Evolutionary conservation across 2,329 filamentous ascomycete species (phyloP), one percentile per base, ranked within the genome.

Genomic region (Parasarocladium wereldwijsianum): DNA sequence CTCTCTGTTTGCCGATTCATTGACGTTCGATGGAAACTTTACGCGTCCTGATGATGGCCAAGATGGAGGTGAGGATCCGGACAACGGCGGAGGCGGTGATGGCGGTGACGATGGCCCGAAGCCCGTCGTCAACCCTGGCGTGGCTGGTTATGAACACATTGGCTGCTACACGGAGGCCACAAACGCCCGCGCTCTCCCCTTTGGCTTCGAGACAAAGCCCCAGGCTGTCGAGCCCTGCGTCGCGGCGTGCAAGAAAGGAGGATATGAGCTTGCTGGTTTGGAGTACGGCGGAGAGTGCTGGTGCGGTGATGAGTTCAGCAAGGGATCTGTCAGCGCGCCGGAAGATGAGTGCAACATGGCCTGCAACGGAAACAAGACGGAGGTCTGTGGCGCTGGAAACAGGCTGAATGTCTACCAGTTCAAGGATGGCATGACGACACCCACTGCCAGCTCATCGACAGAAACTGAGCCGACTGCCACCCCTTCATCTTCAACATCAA

Each of bases 1-100:
- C 32, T 69, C 58, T 24, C 38, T 69, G 2, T 70, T 65, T 31
- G 58, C 56, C 4, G 52, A 57, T 31, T 38, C 44, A 0, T 20
- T 45, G 2, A 40, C 43, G 6, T 50, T 38, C 30, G 35, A 46
- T 24, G 48, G 45, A 11, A 46, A 48, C 31, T 38, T 32, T 11
- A 47, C 45, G 4, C 40, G 36, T 2, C 40, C 30, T 3, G 30
- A 38, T n/a, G 26, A 35, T 2, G 34, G 38, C 6, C 7, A 17
- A 2, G 26, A 24, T n/a, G 38, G 34, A 17, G 28, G 28, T 2
- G n/a, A n/a, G n/a, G n/a, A n/a, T n/a, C n/a, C n/a, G n/a, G 28
- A 21, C 10, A 21, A 21, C 13, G 28, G 28, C 11, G 27, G 27
- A 17, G 27, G 27, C 15, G 26, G 26, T 19, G 27, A 19, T 16